Percentiles rank a stretch among this genome's conserved stretches.
Evolutionary conservation across 768 basidiomycete species (phyloP).

Genomic region (Pholiota molesta): DNA sequence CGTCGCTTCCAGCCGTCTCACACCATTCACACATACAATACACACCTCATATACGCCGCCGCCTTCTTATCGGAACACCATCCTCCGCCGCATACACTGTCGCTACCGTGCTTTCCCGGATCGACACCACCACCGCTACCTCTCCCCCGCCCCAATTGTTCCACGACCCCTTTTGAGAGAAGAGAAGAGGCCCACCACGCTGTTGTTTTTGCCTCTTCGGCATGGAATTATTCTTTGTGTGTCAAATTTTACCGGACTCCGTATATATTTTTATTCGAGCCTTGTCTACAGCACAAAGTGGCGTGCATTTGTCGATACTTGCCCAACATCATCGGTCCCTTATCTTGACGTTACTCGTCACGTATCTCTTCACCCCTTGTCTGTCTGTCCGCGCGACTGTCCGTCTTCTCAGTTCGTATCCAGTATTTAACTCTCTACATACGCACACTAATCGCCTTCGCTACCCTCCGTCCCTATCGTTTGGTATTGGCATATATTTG

Average conservation of each 20-base stretch:
- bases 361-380: slow-evolving; percentile 21
- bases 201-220: not conserved
- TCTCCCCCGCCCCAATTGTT: slow-evolving; percentile 6
- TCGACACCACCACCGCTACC: slow-evolving; percentile 13
- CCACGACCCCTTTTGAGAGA: slow-evolving; percentile 11
- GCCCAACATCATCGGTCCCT: slow-evolving; percentile 5
- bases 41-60: not conserved
- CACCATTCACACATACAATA: slow-evolving; percentile 1
- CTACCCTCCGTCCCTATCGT: slow-evolving; percentile 23
- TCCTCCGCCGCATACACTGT: slow-evolving; percentile 12
- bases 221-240: slow-evolving; percentile 16
- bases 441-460: slow-evolving; percentile 32
- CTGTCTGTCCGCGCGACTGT: not conserved
- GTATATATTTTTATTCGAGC: slow-evolving; percentile 22
- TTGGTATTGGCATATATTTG: slow-evolving; percentile 18
- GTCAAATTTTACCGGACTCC: slow-evolving; percentile 21
- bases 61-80: slow-evolving; percentile 11
- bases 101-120: slow-evolving; percentile 26
- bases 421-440: slow-evolving; percentile 39
- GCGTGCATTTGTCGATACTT: slow-evolving; percentile 20
- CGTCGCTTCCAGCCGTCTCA: slow-evolving; percentile 8
- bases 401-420: slow-evolving; percentile 9
- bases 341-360: slow-evolving; percentile 19
- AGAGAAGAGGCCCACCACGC: slow-evolving; percentile 1
- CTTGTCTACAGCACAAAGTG: slow-evolving; percentile 18